Percentiles rank a stretch among this genome's conserved stretches.
These are phyloP conservation scores for Stagonosporopsis vannaccii DNA, from an alignment of 2,329 filamentous ascomycete genomes.

Conservation along the genomic window DNA sequence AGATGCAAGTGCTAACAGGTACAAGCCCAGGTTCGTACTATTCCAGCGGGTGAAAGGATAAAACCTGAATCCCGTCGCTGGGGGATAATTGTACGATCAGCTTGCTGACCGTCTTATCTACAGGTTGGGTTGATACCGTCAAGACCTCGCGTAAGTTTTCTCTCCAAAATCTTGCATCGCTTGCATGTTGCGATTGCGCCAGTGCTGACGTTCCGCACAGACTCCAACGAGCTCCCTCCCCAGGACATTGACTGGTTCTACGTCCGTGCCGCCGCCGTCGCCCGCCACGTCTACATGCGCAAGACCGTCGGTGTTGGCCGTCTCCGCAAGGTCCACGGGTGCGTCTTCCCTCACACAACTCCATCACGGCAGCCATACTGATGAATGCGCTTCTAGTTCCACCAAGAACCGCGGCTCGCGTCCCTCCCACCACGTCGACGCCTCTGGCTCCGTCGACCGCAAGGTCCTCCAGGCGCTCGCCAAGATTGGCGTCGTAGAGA, in stretches of 20 bases:
- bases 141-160: conserved; percentile 75
- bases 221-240: conserved; percentile 95
- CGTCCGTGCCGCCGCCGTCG: conserved; percentile 89
- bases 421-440: conserved; percentile 94
- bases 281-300: conserved; percentile 98
- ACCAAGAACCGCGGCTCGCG: conserved; percentile 96
- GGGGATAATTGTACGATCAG: conserved; percentile 53
- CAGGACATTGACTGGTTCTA: conserved; percentile 98
- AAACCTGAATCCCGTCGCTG: conserved; percentile 64
- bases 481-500: conserved; percentile 99
- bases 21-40: conserved; percentile 72
- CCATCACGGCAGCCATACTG: background rate
- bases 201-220: conserved; percentile 42
- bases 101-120: conserved; percentile 58
- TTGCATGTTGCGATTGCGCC: background rate
- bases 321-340: conserved; percentile 90
- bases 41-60: conserved; percentile 47
- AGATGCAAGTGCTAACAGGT: conserved; percentile 27
- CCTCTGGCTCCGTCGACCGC: conserved; percentile 93
- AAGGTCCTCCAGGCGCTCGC: conserved; percentile 97
- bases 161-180: background rate
- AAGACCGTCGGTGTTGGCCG: conserved; percentile 99
- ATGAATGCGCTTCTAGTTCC: conserved; percentile 44
- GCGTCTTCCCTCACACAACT: conserved; percentile 8
- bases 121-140: conserved; percentile 99